Base-by-base conservation (phyloP, 1,284 basidiomycete genomes). In the Phaffia rhodozyma region DNA sequence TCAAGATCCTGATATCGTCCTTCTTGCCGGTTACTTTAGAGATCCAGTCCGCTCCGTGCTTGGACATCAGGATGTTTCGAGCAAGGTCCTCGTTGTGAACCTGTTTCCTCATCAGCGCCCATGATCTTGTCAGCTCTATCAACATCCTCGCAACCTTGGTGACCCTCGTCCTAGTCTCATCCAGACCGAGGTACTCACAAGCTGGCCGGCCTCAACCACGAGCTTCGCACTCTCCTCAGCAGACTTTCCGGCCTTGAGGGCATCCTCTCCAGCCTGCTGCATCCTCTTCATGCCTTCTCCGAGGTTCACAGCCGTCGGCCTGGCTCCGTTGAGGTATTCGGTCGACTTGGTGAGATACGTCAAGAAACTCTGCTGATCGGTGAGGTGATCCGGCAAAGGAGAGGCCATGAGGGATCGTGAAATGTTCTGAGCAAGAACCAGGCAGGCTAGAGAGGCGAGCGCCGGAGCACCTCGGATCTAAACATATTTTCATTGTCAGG, bases 281-380 rank as follows among this genome's bases (percentile, higher is more conserved):
- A 96, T 81, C 23, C 89, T 82, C 47, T 85, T 81, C 57, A 84
- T 88, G 16, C 89, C 89, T 58, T 85, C 86, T 34, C 87, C 84
- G 23, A 96, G 84, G 76, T 96, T 94, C 70, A 96, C 91, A 3
- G 91, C 91, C 0, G 91, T 96, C 7, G 91, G 91, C n/a, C 91
- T 83, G 3, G 91, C 86, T 0, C 86, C 88, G 73, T 82, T 84
- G 18, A 96, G 81, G 74, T 84, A 86, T 56, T 84, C 81, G 57
- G 91, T 80, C 53, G 83, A 79, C 0, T 81, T 78, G 53, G 77
- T 72, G 63, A 89, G 71, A 71, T 86, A 76, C 0, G 74, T 72
- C 65, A 79, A 76, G 32, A 91, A 76, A 1, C 77, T 73, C 1
- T 76, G 73, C 0, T 80, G 72, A 2, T 81, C 81, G 6, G 76